These are phyloP conservation scores for Ceraceosorus guamensis DNA, from an alignment of 1,284 basidiomycete species.

Conservation along the genomic window DNA sequence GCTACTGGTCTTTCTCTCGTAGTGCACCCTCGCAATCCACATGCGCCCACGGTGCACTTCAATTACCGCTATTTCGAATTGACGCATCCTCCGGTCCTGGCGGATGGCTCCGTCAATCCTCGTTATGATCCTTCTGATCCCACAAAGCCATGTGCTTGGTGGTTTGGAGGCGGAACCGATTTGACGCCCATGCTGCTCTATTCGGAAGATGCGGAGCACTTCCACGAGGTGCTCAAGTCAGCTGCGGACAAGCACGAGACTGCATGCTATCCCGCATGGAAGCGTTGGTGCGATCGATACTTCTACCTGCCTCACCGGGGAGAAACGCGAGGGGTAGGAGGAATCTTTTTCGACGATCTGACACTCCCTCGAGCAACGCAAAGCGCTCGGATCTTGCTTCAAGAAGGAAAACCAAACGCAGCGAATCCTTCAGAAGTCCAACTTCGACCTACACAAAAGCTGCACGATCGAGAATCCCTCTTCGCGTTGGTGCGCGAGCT, in stretches of 20 bases:
- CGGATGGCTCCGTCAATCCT: conserved; percentile 43
- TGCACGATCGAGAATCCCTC: conserved; percentile 36
- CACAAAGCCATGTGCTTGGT: conserved; percentile 71
- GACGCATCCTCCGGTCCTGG: conserved; percentile 40
- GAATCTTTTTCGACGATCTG: conserved; percentile 79
- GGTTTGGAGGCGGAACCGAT: conserved; percentile 97
- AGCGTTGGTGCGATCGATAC: conserved; percentile 96
- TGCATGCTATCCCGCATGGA: conserved; percentile 71
- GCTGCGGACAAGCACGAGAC: conserved; percentile 70
- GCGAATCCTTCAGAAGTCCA: not conserved
- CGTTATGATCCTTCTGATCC: conserved; percentile 37
- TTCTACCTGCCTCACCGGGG: conserved; percentile 88
- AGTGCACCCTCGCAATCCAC: conserved; percentile 84
- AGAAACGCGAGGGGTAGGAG: conserved; percentile 84
- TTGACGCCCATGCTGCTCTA: conserved; percentile 90
- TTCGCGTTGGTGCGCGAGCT: conserved; percentile 37
- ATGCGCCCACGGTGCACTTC: conserved; percentile 70
- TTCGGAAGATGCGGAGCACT: conserved; percentile 76
- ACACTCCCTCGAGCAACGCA: conserved; percentile 16
- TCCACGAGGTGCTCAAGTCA: conserved; percentile 70
- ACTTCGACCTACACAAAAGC: conserved; percentile 3
- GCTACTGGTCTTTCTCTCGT: conserved; percentile 86
- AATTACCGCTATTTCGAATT: conserved; percentile 96
- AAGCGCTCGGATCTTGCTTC: not conserved
- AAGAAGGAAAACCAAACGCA: not conserved